These are phyloP conservation scores for Ophiognomonia clavigignenti-juglandacearum DNA, from an alignment of 2,329 filamentous ascomycete genomes.

Conservation along the genomic window DNA sequence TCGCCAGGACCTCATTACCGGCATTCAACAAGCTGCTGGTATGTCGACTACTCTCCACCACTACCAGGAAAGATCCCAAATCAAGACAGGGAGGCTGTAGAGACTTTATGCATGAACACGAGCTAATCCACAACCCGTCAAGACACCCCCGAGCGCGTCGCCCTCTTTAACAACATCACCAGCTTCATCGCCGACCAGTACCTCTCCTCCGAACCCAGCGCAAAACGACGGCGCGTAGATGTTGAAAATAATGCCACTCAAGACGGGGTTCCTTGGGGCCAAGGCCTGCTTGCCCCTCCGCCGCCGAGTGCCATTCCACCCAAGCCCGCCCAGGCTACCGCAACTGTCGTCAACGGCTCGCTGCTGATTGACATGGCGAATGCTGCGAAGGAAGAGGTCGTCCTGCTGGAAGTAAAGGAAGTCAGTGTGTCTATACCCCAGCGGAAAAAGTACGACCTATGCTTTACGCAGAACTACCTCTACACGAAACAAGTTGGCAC, in stretches of 20 bases:
- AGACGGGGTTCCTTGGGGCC: slow-evolving; percentile 12
- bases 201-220: slow-evolving; percentile 8
- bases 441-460: slow-evolving; percentile 63
- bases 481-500: slow-evolving; percentile 52
- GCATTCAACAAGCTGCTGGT: slow-evolving; percentile 51
- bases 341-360: slow-evolving; percentile 12
- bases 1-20: slow-evolving; percentile 50
- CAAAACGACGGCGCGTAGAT: slow-evolving; percentile 14
- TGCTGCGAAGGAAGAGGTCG: slow-evolving; percentile 42
- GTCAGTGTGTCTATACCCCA: slow-evolving; percentile 64
- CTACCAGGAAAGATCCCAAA: background rate
- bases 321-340: slow-evolving; percentile 1
- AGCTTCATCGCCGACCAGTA: slow-evolving; percentile 14
- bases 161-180: slow-evolving; percentile 47
- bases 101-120: no score
- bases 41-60: slow-evolving; percentile 17
- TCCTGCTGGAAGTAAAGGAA: slow-evolving; percentile 59
- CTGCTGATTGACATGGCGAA: slow-evolving; percentile 15
- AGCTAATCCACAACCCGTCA: no score
- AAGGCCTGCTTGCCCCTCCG: slow-evolving; percentile 7
- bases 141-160: slow-evolving; percentile 47
- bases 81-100: no score
- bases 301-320: background rate
- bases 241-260: background rate
- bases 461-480: slow-evolving; percentile 54